Evolutionary conservation across 1,139 yeast species (phyloP).

Genomic region (Yamadazyma membranifaciens): DNA sequence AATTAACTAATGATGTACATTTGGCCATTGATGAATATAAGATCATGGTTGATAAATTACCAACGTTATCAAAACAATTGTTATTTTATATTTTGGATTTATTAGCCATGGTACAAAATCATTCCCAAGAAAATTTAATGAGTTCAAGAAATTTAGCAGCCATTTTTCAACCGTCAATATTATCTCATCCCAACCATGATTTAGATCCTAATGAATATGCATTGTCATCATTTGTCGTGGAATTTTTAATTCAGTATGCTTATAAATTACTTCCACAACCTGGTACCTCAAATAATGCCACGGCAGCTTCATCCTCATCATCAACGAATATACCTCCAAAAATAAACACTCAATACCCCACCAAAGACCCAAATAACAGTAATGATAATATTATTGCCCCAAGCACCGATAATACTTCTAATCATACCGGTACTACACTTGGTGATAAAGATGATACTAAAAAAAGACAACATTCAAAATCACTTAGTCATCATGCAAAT

Average conservation of each 20-base stretch:
- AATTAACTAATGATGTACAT: slow-evolving; percentile 58
- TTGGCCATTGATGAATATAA: slow-evolving; percentile 74
- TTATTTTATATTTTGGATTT: slow-evolving; percentile 87
- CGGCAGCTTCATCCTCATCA: too few relatives aligned
- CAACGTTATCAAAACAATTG: slow-evolving; percentile 72
- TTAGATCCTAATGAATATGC: slow-evolving; percentile 91
- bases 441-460: slow-evolving; percentile 5
- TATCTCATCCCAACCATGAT: slow-evolving; percentile 91
- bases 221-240: slow-evolving; percentile 80
- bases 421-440: slow-evolving; percentile 3
- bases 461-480: slow-evolving; percentile 55
- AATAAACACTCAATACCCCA: not conserved
- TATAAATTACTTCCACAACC: slow-evolving; percentile 66
- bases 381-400: not conserved
- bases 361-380: not conserved
- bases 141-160: slow-evolving; percentile 92
- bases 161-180: slow-evolving; percentile 90
- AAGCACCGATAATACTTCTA: slow-evolving; percentile 1
- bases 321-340: not conserved
- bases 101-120: slow-evolving; percentile 80
- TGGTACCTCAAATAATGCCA: slow-evolving; percentile 4
- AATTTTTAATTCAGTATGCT: slow-evolving; percentile 84
- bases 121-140: slow-evolving; percentile 80
- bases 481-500: slow-evolving; percentile 51
- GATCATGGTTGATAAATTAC: slow-evolving; percentile 60